Base-by-base conservation (phyloP, 208 protist species). In the Crithidia thermophila region DNA sequence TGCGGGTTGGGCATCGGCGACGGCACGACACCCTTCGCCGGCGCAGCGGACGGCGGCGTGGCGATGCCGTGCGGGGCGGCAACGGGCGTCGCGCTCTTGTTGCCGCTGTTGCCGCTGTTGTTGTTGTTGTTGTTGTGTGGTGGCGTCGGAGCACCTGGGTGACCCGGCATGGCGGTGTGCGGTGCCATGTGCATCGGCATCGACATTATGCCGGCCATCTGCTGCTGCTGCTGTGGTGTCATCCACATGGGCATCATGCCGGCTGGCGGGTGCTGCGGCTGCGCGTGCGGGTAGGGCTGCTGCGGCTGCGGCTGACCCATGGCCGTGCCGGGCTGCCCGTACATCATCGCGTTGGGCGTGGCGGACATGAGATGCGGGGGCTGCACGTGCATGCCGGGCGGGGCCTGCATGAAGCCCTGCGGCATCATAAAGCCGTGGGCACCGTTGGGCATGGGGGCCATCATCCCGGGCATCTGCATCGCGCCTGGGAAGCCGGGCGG, bases 101-200 rank as follows among this genome's bases (percentile, higher is more conserved):
- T 6, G 31, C 31, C n/a, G 51, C 14, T 27, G 51, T 18, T 5
- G 40, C 40, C 3, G 40, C n/a, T n/a, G n/a, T n/a, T n/a, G n/a
- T n/a, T n/a, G n/a, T n/a, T n/a, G n/a, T n/a, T n/a, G n/a, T n/a
- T n/a, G n/a, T n/a, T n/a, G n/a, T n/a, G n/a, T n/a, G n/a, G n/a
- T n/a, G n/a, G n/a, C n/a, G n/a, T n/a, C n/a, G n/a, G n/a, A n/a
- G n/a, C n/a, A n/a, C 31, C 51, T 31, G 33, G 51, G 33, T 57
- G 51, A 6, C 49, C 28, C 11, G 21, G 4, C 4, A 28, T 13
- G 27, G 23, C 6, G 7, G 27, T 14, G 28, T 31, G 37, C 25
- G 59, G 65, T 51, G 70, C 59, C 47, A 67, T 65, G 31, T 9
- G 27, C 64, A 81, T 80, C 11, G 60, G 16, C 67, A 82, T 75